A percentile compares a stretch with the other conserved stretches of the same genome.
Evolutionary conservation across 768 basidiomycete genomes (phyloP).

Genomic region (Mycena epipterygia): DNA sequence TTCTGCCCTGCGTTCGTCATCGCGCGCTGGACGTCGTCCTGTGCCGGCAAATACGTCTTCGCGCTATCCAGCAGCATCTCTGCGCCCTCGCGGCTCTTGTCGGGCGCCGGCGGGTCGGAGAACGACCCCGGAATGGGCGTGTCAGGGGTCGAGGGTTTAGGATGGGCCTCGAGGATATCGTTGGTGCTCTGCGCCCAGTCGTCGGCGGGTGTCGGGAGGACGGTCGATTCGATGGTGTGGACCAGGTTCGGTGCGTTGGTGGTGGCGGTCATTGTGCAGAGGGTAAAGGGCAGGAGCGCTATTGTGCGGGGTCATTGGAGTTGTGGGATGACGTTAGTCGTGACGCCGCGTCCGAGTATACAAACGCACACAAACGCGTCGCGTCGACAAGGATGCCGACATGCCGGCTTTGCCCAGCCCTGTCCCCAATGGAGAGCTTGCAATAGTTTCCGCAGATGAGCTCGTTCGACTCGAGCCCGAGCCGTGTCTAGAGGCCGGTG

Average conservation of each 20-base stretch:
- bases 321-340: no score
- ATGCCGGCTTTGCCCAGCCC: no score
- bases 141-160: not conserved
- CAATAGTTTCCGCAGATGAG: no score
- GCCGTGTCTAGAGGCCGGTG: no score
- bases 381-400: no score
- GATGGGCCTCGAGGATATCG: not conserved
- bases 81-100: not conserved
- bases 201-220: conserved; percentile 20
- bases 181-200: conserved; percentile 26
- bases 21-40: conserved; percentile 26
- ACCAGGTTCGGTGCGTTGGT: conserved; percentile 18
- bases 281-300: no score
- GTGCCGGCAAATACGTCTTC: conserved; percentile 3
- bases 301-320: no score
- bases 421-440: no score
- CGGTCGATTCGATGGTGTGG: conserved; percentile 26
- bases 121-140: not conserved
- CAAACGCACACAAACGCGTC: no score
- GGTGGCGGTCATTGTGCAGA: no score
- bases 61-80: not conserved
- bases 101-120: not conserved
- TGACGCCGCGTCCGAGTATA: no score
- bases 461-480: no score
- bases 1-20: conserved; percentile 25